Evolutionary conservation across 2,329 filamentous ascomycete species (phyloP), one percentile per base, ranked within the genome.

Genomic region (Claviceps cyperi): DNA sequence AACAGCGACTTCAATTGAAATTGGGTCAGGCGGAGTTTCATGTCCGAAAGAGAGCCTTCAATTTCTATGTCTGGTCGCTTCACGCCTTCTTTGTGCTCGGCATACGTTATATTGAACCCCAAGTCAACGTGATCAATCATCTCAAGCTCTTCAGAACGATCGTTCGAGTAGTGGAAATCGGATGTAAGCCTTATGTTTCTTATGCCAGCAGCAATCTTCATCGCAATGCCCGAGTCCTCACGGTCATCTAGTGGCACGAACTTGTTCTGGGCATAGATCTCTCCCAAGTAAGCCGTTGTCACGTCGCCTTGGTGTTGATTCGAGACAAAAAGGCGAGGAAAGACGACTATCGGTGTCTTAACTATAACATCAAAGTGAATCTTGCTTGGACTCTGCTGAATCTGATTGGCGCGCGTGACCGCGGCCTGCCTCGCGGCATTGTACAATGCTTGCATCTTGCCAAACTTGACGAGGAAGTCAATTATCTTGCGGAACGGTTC

Each of bases 371-470:
- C 92, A 51, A 96, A 96, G 62, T 94, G 90, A 71, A 97, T 86
- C 55, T 87, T 88, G 60, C 83, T 87, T 0, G 86, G 86, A 60
- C 82, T 90, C 60, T 97, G 84, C 61, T 97, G 92, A 5, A 98
- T 79, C 61, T 96, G 90, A 52, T 80, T 94, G 9, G 92, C 94
- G 64, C 96, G 90, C 54, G 86, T 91, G 39, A 92, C 87, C 2
- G 94, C 92, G 39, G 91, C 94, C 66, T 95, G 88, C 36, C 94
- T 81, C 13, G 94, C 92, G 41, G 92, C 91, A 62, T 99, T 98
- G 72, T 95, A 98, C 49, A 98, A 85, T 21, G 92, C 91, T 66
- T 98, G 92, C 92, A 99, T 99, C 68, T 94, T 95, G 53, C 94
- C 92, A 64, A 99, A 99, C 60, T 98, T 98, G 64, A 99, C 89